Percentiles rank a stretch among this genome's conserved stretches.
Conservation (phyloP, 805 yeast genomes). For the Teunomyces gatunensis region DNA sequence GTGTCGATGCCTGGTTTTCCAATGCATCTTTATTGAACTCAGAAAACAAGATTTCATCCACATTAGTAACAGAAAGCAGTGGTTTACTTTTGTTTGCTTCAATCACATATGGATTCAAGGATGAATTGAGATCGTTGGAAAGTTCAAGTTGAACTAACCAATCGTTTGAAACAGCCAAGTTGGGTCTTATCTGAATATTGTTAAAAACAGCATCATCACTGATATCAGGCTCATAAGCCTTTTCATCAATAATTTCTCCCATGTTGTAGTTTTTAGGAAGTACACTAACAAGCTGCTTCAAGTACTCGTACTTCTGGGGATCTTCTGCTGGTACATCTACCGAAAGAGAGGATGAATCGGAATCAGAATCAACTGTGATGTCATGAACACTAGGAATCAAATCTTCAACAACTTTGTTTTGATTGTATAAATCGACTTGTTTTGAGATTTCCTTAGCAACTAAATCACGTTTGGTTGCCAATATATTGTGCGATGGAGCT, state of each 20-base stretch:
- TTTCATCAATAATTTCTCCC: constrained; percentile 51
- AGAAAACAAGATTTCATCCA: constrained; percentile 49
- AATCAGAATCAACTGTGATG: constrained; percentile 28
- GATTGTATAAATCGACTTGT: constrained; percentile 20
- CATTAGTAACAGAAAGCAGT: constrained; percentile 29
- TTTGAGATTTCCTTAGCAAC: constrained; percentile 30
- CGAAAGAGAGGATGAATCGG: constrained; percentile 1
- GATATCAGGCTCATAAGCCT: constrained; percentile 69
- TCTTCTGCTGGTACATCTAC: constrained; percentile 10
- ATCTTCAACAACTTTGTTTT: constrained; percentile 19
- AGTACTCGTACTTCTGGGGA: constrained; percentile 18
- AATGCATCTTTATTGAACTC: constrained; percentile 33
- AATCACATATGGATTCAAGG: constrained; percentile 33
- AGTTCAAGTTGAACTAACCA: constrained; percentile 66
- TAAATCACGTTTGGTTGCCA: constrained; percentile 27
- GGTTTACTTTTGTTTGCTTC: constrained; percentile 8
- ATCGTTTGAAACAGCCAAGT: constrained; percentile 50
- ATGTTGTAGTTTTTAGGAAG: constrained; percentile 29
- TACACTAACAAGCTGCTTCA: constrained; percentile 31
- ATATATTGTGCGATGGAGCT: constrained; percentile 16
- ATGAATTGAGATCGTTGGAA: constrained; percentile 43
- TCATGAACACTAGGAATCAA: constrained; percentile 29
- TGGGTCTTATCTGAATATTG: constrained; percentile 39
- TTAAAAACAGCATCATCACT: constrained; percentile 33
- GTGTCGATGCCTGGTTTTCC: constrained; percentile 21